phyloP scores from a whole-genome alignment of 129 eudicot species.

The Pittosporum tobira region DNA sequence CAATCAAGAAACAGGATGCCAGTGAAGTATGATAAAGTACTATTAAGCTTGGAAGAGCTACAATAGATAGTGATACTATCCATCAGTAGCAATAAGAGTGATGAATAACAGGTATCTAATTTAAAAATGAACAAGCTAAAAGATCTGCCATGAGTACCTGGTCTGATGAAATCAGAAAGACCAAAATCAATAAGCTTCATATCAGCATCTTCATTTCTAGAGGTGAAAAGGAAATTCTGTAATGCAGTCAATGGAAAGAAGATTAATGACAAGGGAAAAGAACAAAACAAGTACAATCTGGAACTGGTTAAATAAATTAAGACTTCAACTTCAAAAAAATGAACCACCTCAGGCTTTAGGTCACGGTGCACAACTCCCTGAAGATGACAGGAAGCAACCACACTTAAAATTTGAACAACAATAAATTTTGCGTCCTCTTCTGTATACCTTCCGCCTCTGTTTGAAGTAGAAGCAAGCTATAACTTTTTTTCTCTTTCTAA shows the following conservation, averaged over 20 bases:
- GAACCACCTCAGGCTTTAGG: conserved; percentile 76
- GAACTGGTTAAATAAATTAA: not conserved
- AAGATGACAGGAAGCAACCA: conserved; percentile 87
- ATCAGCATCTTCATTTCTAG: conserved; percentile 79
- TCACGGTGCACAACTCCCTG: conserved; percentile 97
- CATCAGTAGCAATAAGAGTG: not conserved
- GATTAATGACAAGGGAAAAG: not conserved
- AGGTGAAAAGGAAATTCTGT: conserved; percentile 85
- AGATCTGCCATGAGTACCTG: conserved; percentile 39
- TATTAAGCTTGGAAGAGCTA: not conserved
- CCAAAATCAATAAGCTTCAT: conserved; percentile 97
- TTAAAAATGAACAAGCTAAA: not conserved
- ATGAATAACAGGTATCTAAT: not conserved
- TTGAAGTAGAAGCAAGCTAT: conserved; percentile 5
- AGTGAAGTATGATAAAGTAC: too few species aligned
- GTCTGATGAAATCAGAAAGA: conserved; percentile 90
- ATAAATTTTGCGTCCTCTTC: conserved; percentile 84
- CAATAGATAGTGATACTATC: not conserved
- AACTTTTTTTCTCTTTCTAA: too few species aligned
- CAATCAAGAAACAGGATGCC: too few species aligned
- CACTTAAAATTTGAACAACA: conserved; percentile 66
- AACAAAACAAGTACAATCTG: not conserved
- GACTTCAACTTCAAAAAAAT: not conserved
- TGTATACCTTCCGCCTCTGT: conserved; percentile 87
- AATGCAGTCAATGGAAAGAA: conserved; percentile 11